Evolutionary conservation across 139 green algal genomes (phyloP), one percentile per base, ranked within the genome.

Genomic region (Chlamydomonas sphaeroides): DNA sequence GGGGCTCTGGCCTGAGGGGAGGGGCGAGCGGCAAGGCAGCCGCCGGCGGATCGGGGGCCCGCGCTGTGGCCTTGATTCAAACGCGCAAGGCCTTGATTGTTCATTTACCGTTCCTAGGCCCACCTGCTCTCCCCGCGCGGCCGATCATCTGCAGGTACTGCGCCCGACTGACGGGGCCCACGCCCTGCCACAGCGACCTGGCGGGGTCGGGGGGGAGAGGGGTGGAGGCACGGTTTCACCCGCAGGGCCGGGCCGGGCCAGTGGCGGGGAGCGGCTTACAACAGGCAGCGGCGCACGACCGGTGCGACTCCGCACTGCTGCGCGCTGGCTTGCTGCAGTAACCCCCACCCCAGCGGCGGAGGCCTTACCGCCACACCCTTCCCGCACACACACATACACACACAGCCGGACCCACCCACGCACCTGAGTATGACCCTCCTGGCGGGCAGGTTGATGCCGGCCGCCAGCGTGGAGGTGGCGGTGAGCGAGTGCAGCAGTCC

Each of bases 391-490:
- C 26, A 3, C 36, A 84, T 67, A n/a, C n/a, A n/a, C n/a, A n/a
- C n/a, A n/a, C n/a, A n/a, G 18, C n/a, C 1, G 14, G 5, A 36
- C 14, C 6, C 61, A 14, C n/a, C 30, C 4, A 0, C 32, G 48
- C 48, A 68, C 75, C 85, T 67, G 49, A 97, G 91, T 72, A 98
- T 95, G 68, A 98, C 95, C 14, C 95, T 79, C n/a, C 92, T 68
- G 0, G 93, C 95, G 1, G 93, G 93, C 65, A 97, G 91, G 89
- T 97, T 97, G 85, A 97, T 92, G 32, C 93, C 93, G 7, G 93
- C 92, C 25, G 95, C 95, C 53, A 99, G 89, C 0, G 95, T 98
- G 68, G 92, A 95, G 11, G 96, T 99, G 57, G 94, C 95, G 65
- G 85, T 89, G 36, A 99, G 84, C n/a, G 98, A 93, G 38, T 88